Conservation (phyloP, 2,329 filamentous ascomycete species). For the Stagonosporopsis rhizophila region DNA sequence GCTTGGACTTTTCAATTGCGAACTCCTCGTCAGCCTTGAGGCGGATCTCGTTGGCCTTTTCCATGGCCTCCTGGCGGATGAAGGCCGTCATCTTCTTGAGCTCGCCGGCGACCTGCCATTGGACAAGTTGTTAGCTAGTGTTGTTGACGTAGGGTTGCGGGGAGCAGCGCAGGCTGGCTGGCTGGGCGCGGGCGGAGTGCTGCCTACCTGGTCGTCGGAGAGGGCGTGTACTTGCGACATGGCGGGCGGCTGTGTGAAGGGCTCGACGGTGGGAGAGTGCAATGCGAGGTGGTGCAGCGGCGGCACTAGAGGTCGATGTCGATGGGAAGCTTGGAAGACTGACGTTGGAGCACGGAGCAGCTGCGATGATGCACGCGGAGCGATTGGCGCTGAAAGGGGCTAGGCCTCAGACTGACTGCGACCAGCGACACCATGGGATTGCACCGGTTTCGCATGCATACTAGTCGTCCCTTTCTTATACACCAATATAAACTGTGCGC, state of each 20-base stretch:
- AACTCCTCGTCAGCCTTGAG: conserved; percentile 99
- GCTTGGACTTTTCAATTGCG: conserved; percentile 98
- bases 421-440: conserved; percentile 12
- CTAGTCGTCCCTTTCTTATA: conserved; percentile 1
- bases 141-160: conserved; percentile 37
- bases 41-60: conserved; percentile 96
- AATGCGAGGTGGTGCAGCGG: conserved; percentile 22
- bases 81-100: conserved; percentile 99
- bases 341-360: conserved; percentile 32
- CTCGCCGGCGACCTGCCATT: conserved; percentile 85
- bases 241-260: conserved; percentile 52
- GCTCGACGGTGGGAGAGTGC: conserved; percentile 14
- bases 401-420: conserved; percentile 15
- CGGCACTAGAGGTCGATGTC: conserved; percentile 17
- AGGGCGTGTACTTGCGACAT: conserved; percentile 95
- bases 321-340: conserved; percentile 37
- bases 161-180: conserved; percentile 21
- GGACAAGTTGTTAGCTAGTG: conserved; percentile 38
- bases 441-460: conserved; percentile 13
- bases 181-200: conserved; percentile 18
- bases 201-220: conserved; percentile 90
- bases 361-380: conserved; percentile 23
- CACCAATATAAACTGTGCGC: background rate
- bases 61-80: conserved; percentile 97
- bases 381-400: conserved; percentile 11